Evolutionary conservation across 305 asterid species (phyloP), one percentile per base, ranked within the genome.

Genomic region (Coffea humblotiana): DNA sequence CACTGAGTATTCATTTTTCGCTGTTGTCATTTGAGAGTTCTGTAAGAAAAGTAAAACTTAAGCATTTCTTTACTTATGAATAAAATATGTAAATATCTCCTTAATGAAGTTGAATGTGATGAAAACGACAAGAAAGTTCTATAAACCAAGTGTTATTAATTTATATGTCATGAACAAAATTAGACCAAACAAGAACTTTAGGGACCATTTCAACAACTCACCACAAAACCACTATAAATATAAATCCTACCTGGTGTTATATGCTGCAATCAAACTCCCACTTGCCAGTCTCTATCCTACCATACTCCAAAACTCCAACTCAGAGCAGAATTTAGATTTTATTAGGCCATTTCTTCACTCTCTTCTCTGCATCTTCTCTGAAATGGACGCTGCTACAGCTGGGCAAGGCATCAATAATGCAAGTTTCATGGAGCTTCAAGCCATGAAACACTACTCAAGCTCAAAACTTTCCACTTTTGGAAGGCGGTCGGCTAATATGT

Each of bases 381-480:
- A 5, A 40, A 40, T 40, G 43, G 88, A 85, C 90, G 90, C 94
- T 10, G 81, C 75, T 40, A 77, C 82, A 43, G 64, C 82, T 58
- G 84, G 83, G 18, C 84, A 85, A 64, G 83, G 85, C 86, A 67
- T 88, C 71, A 75, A 75, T 43, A 56, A 56, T 19, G 81, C 86
- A 54, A 85, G 86, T 65, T 85, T 87, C 83, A 79, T 80, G 85
- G 90, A 90, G 79, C 79, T 82, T 63, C 88, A 87, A 81, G 76
- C 89, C 77, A 74, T 69, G 79, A 90, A 86, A 83, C 76, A 54
- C 5, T 40, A 5, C 74, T 76, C 89, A 29, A 49, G 76, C 60
- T 88, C 90, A 48, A 83, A 88, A 37, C 78, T 82, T 79, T 82
- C 89, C 15, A 58, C 81, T 78, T 14, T 27, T 1, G 83, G 89